Conservation (phyloP, 1,284 basidiomycete genomes). For the Hemileia vastatrix region DNA sequence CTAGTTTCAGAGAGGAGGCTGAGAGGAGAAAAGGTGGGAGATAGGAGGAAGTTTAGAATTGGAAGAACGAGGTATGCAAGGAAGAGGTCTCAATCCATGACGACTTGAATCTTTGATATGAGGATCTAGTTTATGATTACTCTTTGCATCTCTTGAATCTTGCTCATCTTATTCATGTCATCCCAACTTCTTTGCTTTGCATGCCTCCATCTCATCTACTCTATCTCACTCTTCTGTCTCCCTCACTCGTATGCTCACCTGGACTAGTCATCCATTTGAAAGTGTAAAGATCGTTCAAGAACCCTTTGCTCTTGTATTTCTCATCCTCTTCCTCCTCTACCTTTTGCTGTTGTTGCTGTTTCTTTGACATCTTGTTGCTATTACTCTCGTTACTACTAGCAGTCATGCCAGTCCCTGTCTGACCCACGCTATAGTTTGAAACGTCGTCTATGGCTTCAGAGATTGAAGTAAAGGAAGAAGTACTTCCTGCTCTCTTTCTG, state of each 20-base stretch:
- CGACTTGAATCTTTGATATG: constrained; percentile 46
- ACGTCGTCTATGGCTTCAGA: neutral
- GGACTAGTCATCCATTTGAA: too few relatives aligned
- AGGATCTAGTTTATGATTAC: too few relatives aligned
- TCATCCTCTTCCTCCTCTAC: too few relatives aligned
- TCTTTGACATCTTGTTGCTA: too few relatives aligned
- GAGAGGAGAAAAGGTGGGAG: neutral
- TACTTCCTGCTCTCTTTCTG: neutral
- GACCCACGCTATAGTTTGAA: neutral
- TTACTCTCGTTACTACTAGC: neutral
- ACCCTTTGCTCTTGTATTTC: too few relatives aligned
- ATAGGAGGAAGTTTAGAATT: neutral
- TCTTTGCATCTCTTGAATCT: too few relatives aligned
- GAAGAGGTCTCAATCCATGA: constrained; percentile 50
- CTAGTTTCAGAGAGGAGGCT: constrained; percentile 31
- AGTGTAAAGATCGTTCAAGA: too few relatives aligned
- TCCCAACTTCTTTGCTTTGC: constrained; percentile 47
- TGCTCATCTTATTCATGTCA: constrained; percentile 53
- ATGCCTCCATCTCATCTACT: too few relatives aligned
- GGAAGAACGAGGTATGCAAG: neutral
- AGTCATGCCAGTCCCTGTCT: neutral
- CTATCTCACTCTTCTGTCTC: too few relatives aligned
- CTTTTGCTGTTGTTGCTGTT: too few relatives aligned
- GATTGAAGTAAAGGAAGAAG: neutral
- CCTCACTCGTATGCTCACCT: too few relatives aligned